Conservation (phyloP, 2,329 filamentous ascomycete genomes). For the Monilinia fructicola region DNA sequence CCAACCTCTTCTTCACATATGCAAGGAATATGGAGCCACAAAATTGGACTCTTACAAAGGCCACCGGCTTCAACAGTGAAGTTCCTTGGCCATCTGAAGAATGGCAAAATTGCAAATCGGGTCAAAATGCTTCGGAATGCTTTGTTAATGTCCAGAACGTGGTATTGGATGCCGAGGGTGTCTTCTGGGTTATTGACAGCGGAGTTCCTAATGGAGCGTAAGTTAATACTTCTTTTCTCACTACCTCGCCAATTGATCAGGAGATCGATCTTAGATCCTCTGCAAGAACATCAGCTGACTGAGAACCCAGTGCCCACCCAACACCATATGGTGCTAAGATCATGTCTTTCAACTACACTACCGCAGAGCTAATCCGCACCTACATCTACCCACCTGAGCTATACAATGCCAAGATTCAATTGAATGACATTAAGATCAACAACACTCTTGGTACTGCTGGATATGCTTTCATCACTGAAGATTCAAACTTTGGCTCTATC, state of each 20-base stretch:
- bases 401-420: slow-evolving; percentile 9
- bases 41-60: slow-evolving; percentile 4
- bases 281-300: neutral
- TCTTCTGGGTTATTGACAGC: slow-evolving; percentile 6
- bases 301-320: neutral
- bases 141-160: slow-evolving; percentile 8
- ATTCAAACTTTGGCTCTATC: slow-evolving; percentile 1
- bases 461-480: slow-evolving; percentile 13
- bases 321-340: slow-evolving; percentile 3
- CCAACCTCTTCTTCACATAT: slow-evolving; percentile 15
- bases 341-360: slow-evolving; percentile 12
- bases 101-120: slow-evolving; percentile 5
- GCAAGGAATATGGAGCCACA: slow-evolving; percentile 9
- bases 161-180: neutral
- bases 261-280: neutral
- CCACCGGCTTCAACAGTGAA: slow-evolving; percentile 4
- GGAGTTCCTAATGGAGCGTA: slow-evolving; percentile 11
- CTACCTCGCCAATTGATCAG: neutral
- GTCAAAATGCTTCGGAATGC: slow-evolving; percentile 10
- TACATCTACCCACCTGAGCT: slow-evolving; percentile 14
- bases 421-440: neutral
- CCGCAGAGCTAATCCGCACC: slow-evolving; percentile 4
- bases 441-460: slow-evolving; percentile 4
- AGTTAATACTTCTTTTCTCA: neutral
- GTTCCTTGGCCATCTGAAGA: slow-evolving; percentile 12